These are phyloP conservation scores for Forsythia suspensa DNA, from an alignment of 257 asterid species.

Conservation along the genomic window DNA sequence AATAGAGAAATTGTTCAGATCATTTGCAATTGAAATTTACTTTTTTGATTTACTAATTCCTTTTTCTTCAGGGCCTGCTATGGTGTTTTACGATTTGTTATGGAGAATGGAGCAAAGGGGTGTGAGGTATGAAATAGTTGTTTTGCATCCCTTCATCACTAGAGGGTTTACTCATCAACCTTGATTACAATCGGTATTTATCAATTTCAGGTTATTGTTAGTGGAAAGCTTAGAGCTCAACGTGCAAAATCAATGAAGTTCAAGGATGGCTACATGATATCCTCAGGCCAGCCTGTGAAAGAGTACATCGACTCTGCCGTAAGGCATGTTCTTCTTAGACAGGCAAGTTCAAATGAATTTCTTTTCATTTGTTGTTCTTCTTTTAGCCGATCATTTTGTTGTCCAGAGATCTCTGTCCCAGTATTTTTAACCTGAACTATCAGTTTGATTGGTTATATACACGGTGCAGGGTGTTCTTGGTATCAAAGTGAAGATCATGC, in stretches of 20 bases:
- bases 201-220: constrained; percentile 50
- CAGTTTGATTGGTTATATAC: neutral
- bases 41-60: neutral
- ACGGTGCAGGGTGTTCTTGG: constrained; percentile 46
- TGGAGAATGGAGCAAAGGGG: constrained; percentile 49
- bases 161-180: neutral
- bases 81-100: constrained; percentile 45
- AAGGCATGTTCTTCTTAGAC: constrained; percentile 61
- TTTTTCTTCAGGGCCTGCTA: constrained; percentile 36
- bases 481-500: constrained; percentile 68
- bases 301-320: constrained; percentile 63
- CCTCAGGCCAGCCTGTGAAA: constrained; percentile 65
- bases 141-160: neutral
- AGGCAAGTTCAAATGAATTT: constrained; percentile 24
- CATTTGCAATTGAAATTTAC: neutral
- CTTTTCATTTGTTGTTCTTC: neutral
- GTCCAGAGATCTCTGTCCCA: no score
- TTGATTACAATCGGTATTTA: neutral
- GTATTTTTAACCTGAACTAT: neutral
- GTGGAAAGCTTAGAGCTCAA: constrained; percentile 65
- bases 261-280: constrained; percentile 64
- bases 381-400: no score
- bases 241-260: constrained; percentile 65
- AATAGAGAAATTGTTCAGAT: neutral
- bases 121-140: constrained; percentile 35